Evolutionary conservation across 2,329 filamentous ascomycete species (phyloP), one percentile per base, ranked within the genome.

Genomic region (Aspergillus sp.): DNA sequence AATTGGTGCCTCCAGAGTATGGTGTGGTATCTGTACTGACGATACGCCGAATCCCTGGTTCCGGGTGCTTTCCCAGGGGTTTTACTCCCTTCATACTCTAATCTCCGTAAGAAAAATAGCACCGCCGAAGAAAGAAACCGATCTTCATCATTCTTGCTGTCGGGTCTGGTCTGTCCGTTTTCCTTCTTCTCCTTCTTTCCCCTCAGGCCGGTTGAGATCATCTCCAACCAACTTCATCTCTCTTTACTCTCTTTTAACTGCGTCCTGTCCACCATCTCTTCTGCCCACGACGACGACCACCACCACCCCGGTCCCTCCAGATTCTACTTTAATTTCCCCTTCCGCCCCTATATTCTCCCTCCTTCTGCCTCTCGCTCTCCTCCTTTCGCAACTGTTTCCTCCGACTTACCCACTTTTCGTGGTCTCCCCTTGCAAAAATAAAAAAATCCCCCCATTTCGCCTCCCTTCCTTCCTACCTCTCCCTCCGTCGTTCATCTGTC

Each of bases 21-120:
- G n/a, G n/a, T n/a, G n/a, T n/a, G n/a, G n/a, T n/a, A n/a, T n/a
- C n/a, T n/a, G n/a, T 49, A 49, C 40, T 42, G 7, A 19, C 16
- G 40, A 17, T 42, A 42, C 40, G 5, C 11, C 14, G n/a, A 17
- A 53, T 53, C 50, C 40, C 54, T 57, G 50, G 54, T 57, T 56
- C 54, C 47, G 55, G 56, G 53, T 52, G 52, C 52, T 51, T 60
- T 59, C 49, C 61, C 58, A 62, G 58, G 61, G 61, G 59, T 47
- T n/a, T 16, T 17, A n/a, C 36, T 6, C 17, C 40, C 19, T 20
- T 20, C 40, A 17, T 13, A 42, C 40, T 13, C 40, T 42, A 42
- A 42, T 42, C 34, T n/a, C 34, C 34, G 34, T 38, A n/a, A 23
- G 19, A 34, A 29, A 25, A 49, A 50, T 48, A 42, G 31, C 4